phyloP scores from a whole-genome alignment of 1,139 yeast genomes.

The Lodderomyces metapsilosis region DNA sequence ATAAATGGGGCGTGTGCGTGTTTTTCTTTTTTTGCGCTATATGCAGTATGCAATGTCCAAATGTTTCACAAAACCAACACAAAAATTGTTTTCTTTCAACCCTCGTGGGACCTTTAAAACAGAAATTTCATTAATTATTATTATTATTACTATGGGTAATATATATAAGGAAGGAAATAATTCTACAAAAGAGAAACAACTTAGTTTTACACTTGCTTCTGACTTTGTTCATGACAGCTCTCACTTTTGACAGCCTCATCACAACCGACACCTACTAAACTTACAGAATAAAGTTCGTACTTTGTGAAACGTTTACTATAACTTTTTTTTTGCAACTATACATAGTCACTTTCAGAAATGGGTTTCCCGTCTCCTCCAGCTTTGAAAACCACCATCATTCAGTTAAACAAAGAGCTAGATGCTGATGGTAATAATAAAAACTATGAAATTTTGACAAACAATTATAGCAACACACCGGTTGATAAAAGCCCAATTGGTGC shows the following conservation, averaged over 20 bases:
- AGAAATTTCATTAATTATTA: too few relatives aligned
- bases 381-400: slow-evolving; percentile 61
- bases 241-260: too few relatives aligned
- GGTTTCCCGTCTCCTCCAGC: slow-evolving; percentile 57
- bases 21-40: too few relatives aligned
- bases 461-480: slow-evolving; percentile 17
- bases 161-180: background rate
- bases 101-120: slow-evolving; percentile 4
- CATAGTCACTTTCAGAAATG: slow-evolving; percentile 3
- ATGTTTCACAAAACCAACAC: background rate
- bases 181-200: too few relatives aligned
- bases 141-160: background rate
- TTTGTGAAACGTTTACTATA: background rate
- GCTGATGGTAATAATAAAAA: slow-evolving; percentile 37
- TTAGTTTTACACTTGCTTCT: too few relatives aligned
- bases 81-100: background rate
- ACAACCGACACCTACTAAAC: too few relatives aligned
- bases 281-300: too few relatives aligned
- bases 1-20: background rate
- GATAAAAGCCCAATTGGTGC: background rate
- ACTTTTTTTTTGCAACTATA: background rate
- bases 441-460: slow-evolving; percentile 44
- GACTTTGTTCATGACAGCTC: too few relatives aligned
- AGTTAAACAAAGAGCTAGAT: slow-evolving; percentile 50
- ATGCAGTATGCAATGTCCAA: background rate